A percentile compares a stretch with the other conserved stretches of the same genome.
These are phyloP conservation scores for Gentiana straminea DNA, from an alignment of 257 asterid species.

Conservation along the genomic window DNA sequence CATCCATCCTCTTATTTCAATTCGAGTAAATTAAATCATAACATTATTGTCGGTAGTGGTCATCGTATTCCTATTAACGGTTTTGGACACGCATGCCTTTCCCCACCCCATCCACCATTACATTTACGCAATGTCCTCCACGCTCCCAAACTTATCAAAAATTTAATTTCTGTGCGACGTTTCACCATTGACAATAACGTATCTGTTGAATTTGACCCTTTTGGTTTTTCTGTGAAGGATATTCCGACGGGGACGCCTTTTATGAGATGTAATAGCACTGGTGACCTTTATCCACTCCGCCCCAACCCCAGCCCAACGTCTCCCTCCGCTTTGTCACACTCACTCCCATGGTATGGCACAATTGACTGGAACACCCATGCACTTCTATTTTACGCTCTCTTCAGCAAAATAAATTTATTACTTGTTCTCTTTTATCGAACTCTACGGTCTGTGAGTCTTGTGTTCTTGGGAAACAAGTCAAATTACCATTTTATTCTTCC, in stretches of 20 bases:
- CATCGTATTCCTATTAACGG: neutral
- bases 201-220: neutral
- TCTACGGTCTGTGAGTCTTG: too few relatives aligned
- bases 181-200: neutral
- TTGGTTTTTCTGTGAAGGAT: conserved; percentile 5
- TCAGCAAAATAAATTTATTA: too few relatives aligned
- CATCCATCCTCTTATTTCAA: neutral
- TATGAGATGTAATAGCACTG: conserved; percentile 4
- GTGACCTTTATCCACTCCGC: too few relatives aligned
- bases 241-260: neutral
- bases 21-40: neutral
- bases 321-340: too few relatives aligned
- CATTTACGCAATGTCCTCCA: neutral
- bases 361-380: too few relatives aligned
- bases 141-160: neutral
- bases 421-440: too few relatives aligned
- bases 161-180: neutral
- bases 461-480: too few relatives aligned
- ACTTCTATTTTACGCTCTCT: too few relatives aligned
- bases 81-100: neutral
- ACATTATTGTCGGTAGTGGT: neutral
- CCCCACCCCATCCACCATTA: conserved; percentile 3
- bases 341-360: too few relatives aligned
- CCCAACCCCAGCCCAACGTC: too few relatives aligned
- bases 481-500: too few relatives aligned